Base-by-base conservation (phyloP, 2,329 filamentous ascomycete genomes). In the Paracorniculantispora psalliotae region DNA sequence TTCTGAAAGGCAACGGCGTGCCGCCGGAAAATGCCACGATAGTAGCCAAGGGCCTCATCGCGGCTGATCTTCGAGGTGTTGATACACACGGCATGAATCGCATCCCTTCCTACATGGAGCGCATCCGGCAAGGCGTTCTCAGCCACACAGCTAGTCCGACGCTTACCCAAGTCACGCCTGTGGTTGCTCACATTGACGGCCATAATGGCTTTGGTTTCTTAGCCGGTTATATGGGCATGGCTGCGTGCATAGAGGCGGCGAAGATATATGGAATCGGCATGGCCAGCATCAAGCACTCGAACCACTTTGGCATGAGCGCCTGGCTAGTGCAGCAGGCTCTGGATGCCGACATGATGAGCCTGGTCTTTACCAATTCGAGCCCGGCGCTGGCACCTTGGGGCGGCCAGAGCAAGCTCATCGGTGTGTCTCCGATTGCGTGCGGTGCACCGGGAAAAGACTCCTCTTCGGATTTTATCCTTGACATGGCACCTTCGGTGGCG, bases 241-340 rank as follows among this genome's bases (percentile, higher is more conserved):
- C 72, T 1, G 78, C 79, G 0, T 89, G 89, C 0, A 84, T 92
- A 48, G 78, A 82, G 10, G 86, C 88, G 73, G 89, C 89, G 0
- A 72, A 76, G 25, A 69, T 73, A 1, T 85, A 80, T 66, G 89
- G 89, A 13, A 59, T 93, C 62, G 90, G 90, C 26, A 86, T 94
- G 81, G 87, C 88, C 0, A 84, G 82, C 60, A 78, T 93, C 67
- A 89, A 86, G 71, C 87, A 88, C 72, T 89, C 86, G 43, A 93
- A 93, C 66, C 89, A 93, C 71, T 92, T 90, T 66, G 90, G 90
- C 57, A 94, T 94, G 90, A 82, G 82, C 3, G 90, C 90, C 0
- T 93, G 89, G 88, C 69, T 92, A 0, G 89, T 92, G 12, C 87
- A 90, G 69, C 86, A 91, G 71, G 90, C 89, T 0, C 72, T 92